A percentile compares a stretch with the other conserved stretches of the same genome.
Evolutionary conservation across 1,284 basidiomycete species (phyloP).

Genomic region (Cystobasidiaceae sp.): DNA sequence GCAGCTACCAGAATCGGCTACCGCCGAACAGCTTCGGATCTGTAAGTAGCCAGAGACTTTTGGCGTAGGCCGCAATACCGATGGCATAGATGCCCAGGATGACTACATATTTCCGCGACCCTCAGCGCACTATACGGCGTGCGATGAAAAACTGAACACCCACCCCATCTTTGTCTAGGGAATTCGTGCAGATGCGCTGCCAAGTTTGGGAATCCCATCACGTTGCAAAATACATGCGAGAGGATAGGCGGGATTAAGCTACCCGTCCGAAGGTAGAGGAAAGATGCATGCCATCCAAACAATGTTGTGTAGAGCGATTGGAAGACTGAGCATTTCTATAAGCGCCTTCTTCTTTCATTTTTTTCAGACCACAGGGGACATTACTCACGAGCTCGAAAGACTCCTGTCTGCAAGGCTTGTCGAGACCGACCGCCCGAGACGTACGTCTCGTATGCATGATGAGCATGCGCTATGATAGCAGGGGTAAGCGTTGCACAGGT

Average conservation of each 20-base stretch:
- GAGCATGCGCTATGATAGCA: constrained; percentile 67
- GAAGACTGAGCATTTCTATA: constrained; percentile 60
- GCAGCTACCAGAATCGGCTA: constrained; percentile 35
- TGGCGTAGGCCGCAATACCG: constrained; percentile 4
- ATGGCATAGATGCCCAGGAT: constrained; percentile 10
- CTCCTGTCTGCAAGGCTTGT: constrained; percentile 60
- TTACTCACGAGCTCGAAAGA: constrained; percentile 60
- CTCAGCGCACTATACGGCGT: too few species aligned
- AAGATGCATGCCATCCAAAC: constrained; percentile 85
- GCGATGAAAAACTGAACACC: too few species aligned
- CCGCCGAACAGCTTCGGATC: constrained; percentile 36
- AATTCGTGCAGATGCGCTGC: constrained; percentile 48
- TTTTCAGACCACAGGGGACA: too few species aligned
- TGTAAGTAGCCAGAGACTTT: constrained; percentile 36
- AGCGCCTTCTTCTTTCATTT: too few species aligned
- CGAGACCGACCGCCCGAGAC: constrained; percentile 61
- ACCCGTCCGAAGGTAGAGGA: constrained; percentile 70
- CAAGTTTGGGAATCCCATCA: constrained; percentile 77
- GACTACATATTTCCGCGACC: too few species aligned
- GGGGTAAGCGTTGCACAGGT: background rate
- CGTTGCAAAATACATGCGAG: constrained; percentile 85
- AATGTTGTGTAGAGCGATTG: constrained; percentile 84
- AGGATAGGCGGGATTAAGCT: constrained; percentile 55
- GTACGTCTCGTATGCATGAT: constrained; percentile 83
- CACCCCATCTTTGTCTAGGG: constrained; percentile 49